These are phyloP conservation scores for Leptographium wingfieldii DNA, from an alignment of 2,329 filamentous ascomycete species.

Conservation along the genomic window DNA sequence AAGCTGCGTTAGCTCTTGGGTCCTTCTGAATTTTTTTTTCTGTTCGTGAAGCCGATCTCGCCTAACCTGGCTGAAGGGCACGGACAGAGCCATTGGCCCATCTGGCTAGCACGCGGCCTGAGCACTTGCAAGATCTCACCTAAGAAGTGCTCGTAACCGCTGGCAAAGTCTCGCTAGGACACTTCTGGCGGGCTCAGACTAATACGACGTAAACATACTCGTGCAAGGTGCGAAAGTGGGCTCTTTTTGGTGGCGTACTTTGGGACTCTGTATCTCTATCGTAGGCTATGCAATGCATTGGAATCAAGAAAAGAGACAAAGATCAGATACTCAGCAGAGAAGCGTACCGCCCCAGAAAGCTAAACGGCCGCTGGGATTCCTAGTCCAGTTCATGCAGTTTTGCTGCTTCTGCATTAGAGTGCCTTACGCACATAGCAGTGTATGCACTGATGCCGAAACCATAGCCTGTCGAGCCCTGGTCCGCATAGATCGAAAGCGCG, in stretches of 20 bases:
- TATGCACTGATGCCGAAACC: background rate
- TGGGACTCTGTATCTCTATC: background rate
- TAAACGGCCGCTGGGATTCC: background rate
- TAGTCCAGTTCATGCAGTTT: background rate
- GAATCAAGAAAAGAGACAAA: background rate
- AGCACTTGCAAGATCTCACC: too few species aligned
- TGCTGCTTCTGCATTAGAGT: background rate
- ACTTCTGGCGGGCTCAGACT: background rate
- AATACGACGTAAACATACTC: background rate
- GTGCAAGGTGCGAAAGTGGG: background rate
- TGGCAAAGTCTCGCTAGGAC: too few species aligned
- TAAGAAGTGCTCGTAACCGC: too few species aligned
- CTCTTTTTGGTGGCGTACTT: background rate
- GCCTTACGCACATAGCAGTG: background rate
- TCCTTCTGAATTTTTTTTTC: background rate
- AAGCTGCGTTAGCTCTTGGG: background rate
- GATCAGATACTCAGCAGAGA: background rate
- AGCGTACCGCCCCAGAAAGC: background rate
- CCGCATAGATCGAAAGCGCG: background rate
- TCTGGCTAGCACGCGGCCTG: too few species aligned
- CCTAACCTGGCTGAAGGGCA: too few species aligned
- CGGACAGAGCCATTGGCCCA: too few species aligned
- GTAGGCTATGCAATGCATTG: background rate
- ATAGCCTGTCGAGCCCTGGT: background rate
- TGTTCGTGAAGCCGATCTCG: too few species aligned